Percentiles rank a stretch among this genome's conserved stretches.
Conservation (phyloP, 495 filamentous ascomycete species). For the Talaromyces trachyspermus region DNA sequence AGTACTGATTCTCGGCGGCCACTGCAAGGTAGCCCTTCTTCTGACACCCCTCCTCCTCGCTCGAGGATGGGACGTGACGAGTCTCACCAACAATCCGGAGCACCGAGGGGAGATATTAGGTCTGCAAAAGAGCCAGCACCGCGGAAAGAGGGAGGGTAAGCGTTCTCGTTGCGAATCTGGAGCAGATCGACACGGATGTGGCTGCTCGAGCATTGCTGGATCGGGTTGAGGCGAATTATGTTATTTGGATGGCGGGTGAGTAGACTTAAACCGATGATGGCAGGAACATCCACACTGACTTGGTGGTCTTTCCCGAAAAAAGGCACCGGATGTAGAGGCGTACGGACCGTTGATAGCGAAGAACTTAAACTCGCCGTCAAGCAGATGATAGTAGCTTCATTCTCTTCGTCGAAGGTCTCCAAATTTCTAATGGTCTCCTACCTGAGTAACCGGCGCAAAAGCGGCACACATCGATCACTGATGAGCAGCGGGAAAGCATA, state of each 20-base stretch:
- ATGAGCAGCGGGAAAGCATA: neutral
- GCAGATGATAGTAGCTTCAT: neutral
- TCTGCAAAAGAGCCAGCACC: neutral
- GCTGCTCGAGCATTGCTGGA: neutral
- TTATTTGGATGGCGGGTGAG: slow-evolving; percentile 3
- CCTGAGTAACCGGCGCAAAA: neutral
- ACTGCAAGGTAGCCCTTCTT: neutral
- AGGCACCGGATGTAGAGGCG: slow-evolving; percentile 2
- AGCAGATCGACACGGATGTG: neutral
- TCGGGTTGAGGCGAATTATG: slow-evolving; percentile 2
- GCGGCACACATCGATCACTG: neutral
- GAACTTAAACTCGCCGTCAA: neutral
- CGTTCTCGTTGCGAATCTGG: neutral
- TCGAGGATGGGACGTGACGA: neutral
- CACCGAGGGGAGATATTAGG: neutral
- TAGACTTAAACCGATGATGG: neutral
- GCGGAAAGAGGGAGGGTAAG: neutral
- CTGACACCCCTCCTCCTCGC: neutral
- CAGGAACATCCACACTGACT: too few species aligned
- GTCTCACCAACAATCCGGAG: neutral
- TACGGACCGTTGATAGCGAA: neutral
- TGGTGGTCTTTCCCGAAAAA: too few species aligned
- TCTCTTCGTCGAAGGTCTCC: neutral
- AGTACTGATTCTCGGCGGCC: neutral
- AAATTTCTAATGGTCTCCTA: slow-evolving; percentile 2